Conservation (phyloP, 2,329 filamentous ascomycete genomes). For the Cladobotryum mycophilum region DNA sequence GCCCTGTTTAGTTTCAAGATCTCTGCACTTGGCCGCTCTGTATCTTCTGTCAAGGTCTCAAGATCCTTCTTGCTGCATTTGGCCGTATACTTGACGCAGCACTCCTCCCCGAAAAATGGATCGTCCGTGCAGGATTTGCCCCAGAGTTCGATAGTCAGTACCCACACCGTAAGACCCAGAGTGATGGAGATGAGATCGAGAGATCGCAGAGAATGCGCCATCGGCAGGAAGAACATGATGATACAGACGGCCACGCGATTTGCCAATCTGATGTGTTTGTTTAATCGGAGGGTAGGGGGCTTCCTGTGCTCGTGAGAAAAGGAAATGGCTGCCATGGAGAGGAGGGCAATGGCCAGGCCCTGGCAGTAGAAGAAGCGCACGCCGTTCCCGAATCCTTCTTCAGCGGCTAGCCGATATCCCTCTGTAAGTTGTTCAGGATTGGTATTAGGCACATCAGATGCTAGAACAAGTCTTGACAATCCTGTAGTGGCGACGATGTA, state of each 20-base stretch:
- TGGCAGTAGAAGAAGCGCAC: slow-evolving; percentile 59
- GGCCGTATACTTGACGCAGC: slow-evolving; percentile 35
- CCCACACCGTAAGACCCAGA: slow-evolving; percentile 37
- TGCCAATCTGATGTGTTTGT: slow-evolving; percentile 43
- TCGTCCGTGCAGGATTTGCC: slow-evolving; percentile 42
- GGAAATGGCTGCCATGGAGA: slow-evolving; percentile 50
- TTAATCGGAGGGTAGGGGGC: slow-evolving; percentile 40
- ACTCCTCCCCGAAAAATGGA: slow-evolving; percentile 34
- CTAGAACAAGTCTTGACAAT: slow-evolving; percentile 52
- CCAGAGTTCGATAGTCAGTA: slow-evolving; percentile 43
- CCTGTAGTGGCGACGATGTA: slow-evolving; percentile 55
- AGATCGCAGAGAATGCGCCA: slow-evolving; percentile 40
- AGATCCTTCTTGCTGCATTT: slow-evolving; percentile 34
- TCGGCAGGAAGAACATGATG: slow-evolving; percentile 49
- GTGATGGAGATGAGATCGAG: slow-evolving; percentile 41
- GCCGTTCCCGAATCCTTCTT: slow-evolving; percentile 43
- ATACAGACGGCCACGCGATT: slow-evolving; percentile 45
- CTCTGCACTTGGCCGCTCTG: slow-evolving; percentile 19
- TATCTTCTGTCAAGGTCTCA: slow-evolving; percentile 23
- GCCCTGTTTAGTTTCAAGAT: slow-evolving; percentile 16
- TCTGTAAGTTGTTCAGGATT: slow-evolving; percentile 44
- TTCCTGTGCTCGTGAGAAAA: slow-evolving; percentile 50
- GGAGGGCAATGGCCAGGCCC: slow-evolving; percentile 51
- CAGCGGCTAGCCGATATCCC: slow-evolving; percentile 42
- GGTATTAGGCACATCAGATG: slow-evolving; percentile 46